A percentile compares a stretch with the other conserved stretches of the same genome.
phyloP scores from a whole-genome alignment of 257 asterid species.

The Nicotiana otophora region DNA sequence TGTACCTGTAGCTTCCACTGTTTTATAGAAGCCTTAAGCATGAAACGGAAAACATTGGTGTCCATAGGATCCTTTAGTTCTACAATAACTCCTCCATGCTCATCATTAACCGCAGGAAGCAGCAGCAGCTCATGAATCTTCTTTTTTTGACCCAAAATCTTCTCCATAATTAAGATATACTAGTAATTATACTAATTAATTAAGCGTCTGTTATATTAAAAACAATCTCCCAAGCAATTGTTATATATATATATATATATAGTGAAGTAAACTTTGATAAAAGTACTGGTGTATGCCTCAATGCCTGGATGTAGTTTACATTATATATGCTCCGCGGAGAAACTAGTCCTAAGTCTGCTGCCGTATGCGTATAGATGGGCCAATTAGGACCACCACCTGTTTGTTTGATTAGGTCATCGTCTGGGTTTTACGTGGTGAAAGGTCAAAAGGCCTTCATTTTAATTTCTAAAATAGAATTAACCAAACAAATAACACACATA shows the following conservation, averaged over 20 bases:
- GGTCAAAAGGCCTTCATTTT: no score
- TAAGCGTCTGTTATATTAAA: background rate
- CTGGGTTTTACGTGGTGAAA: background rate
- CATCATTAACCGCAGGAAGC: slow-evolving; percentile 54
- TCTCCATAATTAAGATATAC: slow-evolving; percentile 31
- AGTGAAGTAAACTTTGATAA: no score
- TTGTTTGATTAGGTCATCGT: background rate
- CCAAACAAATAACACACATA: no score
- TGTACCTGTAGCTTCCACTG: slow-evolving; percentile 67
- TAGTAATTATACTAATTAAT: background rate
- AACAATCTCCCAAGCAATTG: no score
- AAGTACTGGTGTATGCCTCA: background rate
- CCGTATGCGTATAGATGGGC: background rate
- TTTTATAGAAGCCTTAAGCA: slow-evolving; percentile 43
- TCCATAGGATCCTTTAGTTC: slow-evolving; percentile 55
- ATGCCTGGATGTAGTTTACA: background rate
- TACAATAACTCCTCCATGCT: slow-evolving; percentile 57
- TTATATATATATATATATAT: no score
- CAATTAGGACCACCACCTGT: background rate
- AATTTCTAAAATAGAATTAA: no score
- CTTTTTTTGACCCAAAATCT: slow-evolving; percentile 19
- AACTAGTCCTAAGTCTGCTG: background rate
- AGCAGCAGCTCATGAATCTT: slow-evolving; percentile 27
- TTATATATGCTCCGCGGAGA: background rate
- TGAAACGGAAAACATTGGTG: slow-evolving; percentile 31